phyloP scores from a whole-genome alignment of 139 green algal species.

The Limnomonas spitsbergensis region DNA sequence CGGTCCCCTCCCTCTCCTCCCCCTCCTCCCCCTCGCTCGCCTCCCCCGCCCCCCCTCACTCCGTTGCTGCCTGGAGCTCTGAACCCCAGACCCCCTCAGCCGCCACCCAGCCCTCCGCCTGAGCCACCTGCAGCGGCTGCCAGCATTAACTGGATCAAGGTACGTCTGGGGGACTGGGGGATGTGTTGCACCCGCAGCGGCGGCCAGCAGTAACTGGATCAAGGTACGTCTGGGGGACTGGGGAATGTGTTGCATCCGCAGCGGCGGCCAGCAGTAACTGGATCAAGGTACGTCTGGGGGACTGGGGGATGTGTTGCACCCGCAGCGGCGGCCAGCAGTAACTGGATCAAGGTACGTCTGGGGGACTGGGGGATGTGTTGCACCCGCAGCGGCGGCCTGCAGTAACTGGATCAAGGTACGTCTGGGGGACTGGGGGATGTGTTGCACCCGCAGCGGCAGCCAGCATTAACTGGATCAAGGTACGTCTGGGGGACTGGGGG shows the following conservation, averaged over 20 bases:
- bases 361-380: no score
- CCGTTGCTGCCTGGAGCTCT: neutral
- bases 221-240: neutral
- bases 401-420: no score
- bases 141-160: constrained; percentile 3
- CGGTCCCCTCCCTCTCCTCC: neutral
- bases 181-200: neutral
- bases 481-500: no score
- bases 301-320: no score
- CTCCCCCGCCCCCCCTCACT: neutral
- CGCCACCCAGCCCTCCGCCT: constrained; percentile 4
- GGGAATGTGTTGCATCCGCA: neutral
- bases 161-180: neutral
- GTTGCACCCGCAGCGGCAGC: no score
- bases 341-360: no score
- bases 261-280: neutral
- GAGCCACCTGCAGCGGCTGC: neutral
- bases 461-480: no score
- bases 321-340: no score
- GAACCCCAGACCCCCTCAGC: neutral
- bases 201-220: neutral
- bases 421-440: no score
- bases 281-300: neutral
- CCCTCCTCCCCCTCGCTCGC: neutral
- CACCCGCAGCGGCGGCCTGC: no score